Percentiles rank a stretch among this genome's conserved stretches.
phyloP scores from a whole-genome alignment of 2,329 filamentous ascomycete species.

The Myriosclerotinia curreyana region DNA sequence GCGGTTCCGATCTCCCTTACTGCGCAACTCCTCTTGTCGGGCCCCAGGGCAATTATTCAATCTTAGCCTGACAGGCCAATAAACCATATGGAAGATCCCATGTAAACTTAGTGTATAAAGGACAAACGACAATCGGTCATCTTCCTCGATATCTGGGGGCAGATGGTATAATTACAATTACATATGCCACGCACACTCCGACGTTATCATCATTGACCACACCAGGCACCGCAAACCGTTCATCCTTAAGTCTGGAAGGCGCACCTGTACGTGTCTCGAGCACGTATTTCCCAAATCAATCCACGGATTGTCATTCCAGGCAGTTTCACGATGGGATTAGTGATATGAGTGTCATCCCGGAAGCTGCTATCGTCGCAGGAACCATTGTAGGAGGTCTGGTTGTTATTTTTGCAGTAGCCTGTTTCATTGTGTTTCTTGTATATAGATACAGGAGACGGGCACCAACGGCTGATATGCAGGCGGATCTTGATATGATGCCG shows the following conservation, averaged over 20 bases:
- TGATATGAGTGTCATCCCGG: background rate
- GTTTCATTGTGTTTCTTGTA: background rate
- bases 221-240: background rate
- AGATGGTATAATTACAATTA: conserved; percentile 25
- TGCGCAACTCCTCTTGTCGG: conserved; percentile 25
- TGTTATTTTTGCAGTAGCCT: background rate
- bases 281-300: background rate
- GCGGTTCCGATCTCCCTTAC: conserved; percentile 22
- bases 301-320: background rate
- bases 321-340: background rate
- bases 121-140: conserved; percentile 24
- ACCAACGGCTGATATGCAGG: background rate
- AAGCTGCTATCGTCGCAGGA: conserved; percentile 1
- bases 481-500: conserved; percentile 29
- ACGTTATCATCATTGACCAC: background rate
- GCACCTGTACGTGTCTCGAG: background rate
- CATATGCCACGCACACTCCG: conserved; percentile 23
- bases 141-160: conserved; percentile 24
- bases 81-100: conserved; percentile 11
- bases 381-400: conserved; percentile 3
- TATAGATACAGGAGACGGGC: background rate
- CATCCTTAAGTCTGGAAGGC: background rate
- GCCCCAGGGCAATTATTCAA: conserved; percentile 21
- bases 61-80: conserved; percentile 23
- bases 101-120: conserved; percentile 10